phyloP scores from a whole-genome alignment of 805 yeast genomes.

The Candida awuae region DNA sequence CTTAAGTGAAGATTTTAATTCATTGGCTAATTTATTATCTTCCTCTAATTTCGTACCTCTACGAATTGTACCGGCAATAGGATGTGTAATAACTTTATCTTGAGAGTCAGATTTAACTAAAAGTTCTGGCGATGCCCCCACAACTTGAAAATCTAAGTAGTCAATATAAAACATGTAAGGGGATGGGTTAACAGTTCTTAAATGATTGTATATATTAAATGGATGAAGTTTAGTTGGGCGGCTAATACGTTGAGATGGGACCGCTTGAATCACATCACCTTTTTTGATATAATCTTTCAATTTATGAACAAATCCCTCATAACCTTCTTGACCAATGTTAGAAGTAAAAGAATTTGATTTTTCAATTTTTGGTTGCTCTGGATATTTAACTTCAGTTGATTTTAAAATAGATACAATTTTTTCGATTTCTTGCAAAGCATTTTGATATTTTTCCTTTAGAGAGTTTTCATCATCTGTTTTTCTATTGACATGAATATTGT shows the following conservation, averaged over 20 bases:
- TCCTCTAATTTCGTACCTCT: slow-evolving; percentile 90
- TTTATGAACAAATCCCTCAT: slow-evolving; percentile 68
- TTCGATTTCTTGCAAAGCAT: slow-evolving; percentile 53
- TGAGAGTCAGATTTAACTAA: slow-evolving; percentile 72
- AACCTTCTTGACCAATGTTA: slow-evolving; percentile 90
- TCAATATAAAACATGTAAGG: slow-evolving; percentile 95
- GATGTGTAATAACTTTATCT: slow-evolving; percentile 82
- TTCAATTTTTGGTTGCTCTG: slow-evolving; percentile 68
- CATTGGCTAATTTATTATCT: slow-evolving; percentile 75
- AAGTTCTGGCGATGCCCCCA: slow-evolving; percentile 96
- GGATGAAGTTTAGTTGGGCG: slow-evolving; percentile 95
- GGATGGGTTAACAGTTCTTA: slow-evolving; percentile 93
- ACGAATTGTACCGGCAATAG: slow-evolving; percentile 93
- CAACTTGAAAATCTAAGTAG: slow-evolving; percentile 82
- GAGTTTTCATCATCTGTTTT: slow-evolving; percentile 23
- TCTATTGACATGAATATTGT: slow-evolving; percentile 52
- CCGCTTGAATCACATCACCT: slow-evolving; percentile 97
- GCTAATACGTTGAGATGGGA: slow-evolving; percentile 94
- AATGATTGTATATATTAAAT: slow-evolving; percentile 88
- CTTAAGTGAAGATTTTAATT: slow-evolving; percentile 66
- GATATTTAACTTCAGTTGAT: slow-evolving; percentile 41
- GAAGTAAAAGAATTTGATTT: slow-evolving; percentile 67
- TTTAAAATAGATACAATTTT: slow-evolving; percentile 42
- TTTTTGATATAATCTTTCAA: slow-evolving; percentile 74
- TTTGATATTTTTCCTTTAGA: slow-evolving; percentile 39